Evolutionary conservation across 768 basidiomycete species (phyloP).

Genomic region (Auricularia auricula-judae): DNA sequence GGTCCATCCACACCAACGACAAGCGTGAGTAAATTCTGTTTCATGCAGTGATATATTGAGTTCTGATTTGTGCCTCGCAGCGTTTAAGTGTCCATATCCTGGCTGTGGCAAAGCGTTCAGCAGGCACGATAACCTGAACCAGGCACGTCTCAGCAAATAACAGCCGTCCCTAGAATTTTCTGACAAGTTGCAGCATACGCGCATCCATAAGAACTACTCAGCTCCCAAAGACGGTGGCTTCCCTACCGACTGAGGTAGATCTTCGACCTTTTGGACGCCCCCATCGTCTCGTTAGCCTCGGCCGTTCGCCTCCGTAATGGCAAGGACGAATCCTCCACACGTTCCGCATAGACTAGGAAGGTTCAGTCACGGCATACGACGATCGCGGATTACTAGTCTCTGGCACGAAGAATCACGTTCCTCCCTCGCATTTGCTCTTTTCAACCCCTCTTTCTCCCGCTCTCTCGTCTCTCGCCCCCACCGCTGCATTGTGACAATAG

Average conservation of each 20-base stretch:
- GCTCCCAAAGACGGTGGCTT: not conserved
- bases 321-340: too few species aligned
- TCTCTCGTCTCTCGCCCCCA: not conserved
- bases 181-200: constrained; percentile 49
- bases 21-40: constrained; percentile 52
- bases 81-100: constrained; percentile 59
- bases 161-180: not conserved
- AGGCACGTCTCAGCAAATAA: not conserved
- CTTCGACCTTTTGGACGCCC: too few species aligned
- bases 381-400: too few species aligned
- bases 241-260: not conserved
- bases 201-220: constrained; percentile 40
- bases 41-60: constrained; percentile 8
- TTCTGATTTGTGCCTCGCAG: constrained; percentile 25
- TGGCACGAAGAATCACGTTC: too few species aligned
- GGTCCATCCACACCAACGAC: constrained; percentile 85
- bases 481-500: not conserved
- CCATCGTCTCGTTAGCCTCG: too few species aligned
- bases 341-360: too few species aligned
- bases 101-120: constrained; percentile 66
- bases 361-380: too few species aligned
- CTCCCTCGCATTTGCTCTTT: too few species aligned
- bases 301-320: too few species aligned
- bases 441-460: too few species aligned
- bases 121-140: constrained; percentile 58